phyloP scores from a whole-genome alignment of 1,139 yeast species.

The Lodderomyces beijingensis region DNA sequence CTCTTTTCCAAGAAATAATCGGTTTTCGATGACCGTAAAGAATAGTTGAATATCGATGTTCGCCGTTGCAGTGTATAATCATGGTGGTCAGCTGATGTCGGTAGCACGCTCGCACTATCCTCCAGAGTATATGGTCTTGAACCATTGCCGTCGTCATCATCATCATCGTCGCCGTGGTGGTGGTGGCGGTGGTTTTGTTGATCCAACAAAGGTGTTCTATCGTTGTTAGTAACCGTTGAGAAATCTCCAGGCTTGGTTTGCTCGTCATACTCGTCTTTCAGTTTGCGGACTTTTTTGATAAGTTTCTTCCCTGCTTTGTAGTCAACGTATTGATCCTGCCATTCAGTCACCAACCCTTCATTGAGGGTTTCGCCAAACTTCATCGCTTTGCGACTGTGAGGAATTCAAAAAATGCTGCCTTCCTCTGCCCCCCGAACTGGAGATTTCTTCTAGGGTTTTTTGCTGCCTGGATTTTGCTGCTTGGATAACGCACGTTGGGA shows the following conservation, averaged over 20 bases:
- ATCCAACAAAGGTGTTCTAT: conserved; percentile 28
- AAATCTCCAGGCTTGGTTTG: conserved; percentile 4
- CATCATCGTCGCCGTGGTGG: conserved; percentile 5
- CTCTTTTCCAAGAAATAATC: conserved; percentile 27
- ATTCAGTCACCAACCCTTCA: conserved; percentile 73
- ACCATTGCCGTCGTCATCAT: neutral
- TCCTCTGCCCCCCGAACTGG: neutral
- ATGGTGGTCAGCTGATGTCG: neutral
- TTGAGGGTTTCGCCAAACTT: conserved; percentile 58
- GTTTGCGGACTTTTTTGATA: conserved; percentile 20
- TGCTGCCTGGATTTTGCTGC: neutral
- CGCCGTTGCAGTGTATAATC: conserved; percentile 5
- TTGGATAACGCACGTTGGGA: too few relatives aligned
- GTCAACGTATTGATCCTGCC: conserved; percentile 78
- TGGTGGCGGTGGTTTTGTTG: conserved; percentile 5
- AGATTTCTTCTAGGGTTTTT: neutral
- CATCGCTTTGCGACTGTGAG: too few relatives aligned
- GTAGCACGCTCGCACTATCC: neutral
- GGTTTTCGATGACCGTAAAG: conserved; percentile 17
- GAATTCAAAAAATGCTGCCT: too few relatives aligned
- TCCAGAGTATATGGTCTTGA: neutral
- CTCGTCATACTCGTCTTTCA: conserved; percentile 11
- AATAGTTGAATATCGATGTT: conserved; percentile 19
- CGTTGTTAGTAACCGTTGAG: conserved; percentile 15
- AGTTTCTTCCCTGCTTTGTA: conserved; percentile 53